phyloP scores from a whole-genome alignment of 2,329 filamentous ascomycete species.

The Thermothelomyces thermophilus region DNA sequence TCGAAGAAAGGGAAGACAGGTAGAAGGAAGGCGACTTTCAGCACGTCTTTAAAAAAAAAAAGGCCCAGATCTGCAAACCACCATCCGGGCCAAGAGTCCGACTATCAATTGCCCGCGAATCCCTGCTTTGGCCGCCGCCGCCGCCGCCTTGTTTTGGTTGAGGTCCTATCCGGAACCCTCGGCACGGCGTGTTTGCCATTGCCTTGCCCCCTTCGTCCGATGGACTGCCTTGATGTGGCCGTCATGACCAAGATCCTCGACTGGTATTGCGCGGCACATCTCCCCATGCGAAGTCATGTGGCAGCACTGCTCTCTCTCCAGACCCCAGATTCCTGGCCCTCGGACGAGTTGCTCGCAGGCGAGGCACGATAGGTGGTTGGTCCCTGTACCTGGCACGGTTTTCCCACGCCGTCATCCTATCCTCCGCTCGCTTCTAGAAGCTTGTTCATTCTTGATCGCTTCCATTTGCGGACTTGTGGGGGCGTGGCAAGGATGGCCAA shows the following conservation, averaged over 20 bases:
- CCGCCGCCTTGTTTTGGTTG: too few relatives aligned
- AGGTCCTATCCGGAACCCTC: not conserved
- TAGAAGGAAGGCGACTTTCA: not conserved
- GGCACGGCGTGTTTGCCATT: not conserved
- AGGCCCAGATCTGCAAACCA: conserved; percentile 4
- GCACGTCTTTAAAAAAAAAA: not conserved
- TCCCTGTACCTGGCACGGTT: too few relatives aligned
- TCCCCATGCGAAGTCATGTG: not conserved
- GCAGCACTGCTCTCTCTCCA: not conserved
- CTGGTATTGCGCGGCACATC: not conserved
- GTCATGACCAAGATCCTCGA: not conserved
- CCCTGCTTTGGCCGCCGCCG: not conserved
- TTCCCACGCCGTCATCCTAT: too few relatives aligned
- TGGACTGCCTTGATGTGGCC: not conserved
- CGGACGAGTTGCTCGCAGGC: not conserved
- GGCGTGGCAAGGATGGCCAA: not conserved
- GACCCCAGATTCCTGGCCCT: conserved; percentile 2
- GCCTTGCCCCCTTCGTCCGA: not conserved
- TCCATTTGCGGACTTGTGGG: not conserved
- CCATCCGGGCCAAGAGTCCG: not conserved
- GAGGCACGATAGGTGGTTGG: not conserved
- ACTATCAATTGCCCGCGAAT: not conserved
- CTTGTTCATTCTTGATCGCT: not conserved
- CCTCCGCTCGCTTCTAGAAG: too few relatives aligned
- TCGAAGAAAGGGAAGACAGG: not conserved